These are phyloP conservation scores for Calocera cornea DNA, from an alignment of 768 basidiomycete genomes.

Conservation along the genomic window DNA sequence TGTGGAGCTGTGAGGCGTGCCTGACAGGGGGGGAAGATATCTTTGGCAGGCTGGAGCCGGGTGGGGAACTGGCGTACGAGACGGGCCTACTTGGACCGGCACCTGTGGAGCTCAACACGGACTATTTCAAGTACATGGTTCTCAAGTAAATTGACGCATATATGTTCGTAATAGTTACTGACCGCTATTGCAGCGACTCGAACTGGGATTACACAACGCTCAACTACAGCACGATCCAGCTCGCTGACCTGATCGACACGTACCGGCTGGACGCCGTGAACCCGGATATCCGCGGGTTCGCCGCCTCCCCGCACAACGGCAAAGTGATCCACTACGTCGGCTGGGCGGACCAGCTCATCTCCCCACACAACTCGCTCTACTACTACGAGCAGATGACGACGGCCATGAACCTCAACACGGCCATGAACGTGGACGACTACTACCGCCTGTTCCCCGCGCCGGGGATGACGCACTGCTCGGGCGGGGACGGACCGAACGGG, in stretches of 20 bases:
- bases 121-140: slow-evolving; percentile 19
- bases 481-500: slow-evolving; percentile 13
- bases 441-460: slow-evolving; percentile 26
- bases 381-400: slow-evolving; percentile 17
- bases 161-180: background rate
- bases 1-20: background rate
- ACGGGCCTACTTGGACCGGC: background rate
- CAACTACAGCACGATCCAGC: slow-evolving; percentile 1
- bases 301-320: slow-evolving; percentile 14
- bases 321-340: slow-evolving; percentile 22
- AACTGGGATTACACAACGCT: slow-evolving; percentile 10
- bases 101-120: slow-evolving; percentile 5
- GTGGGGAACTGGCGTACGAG: slow-evolving; percentile 8
- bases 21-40: background rate
- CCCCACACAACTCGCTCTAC: slow-evolving; percentile 19
- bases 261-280: slow-evolving; percentile 9
- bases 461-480: slow-evolving; percentile 25
- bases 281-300: background rate
- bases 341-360: slow-evolving; percentile 20
- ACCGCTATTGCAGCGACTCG: background rate
- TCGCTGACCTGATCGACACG: background rate
- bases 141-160: slow-evolving; percentile 18
- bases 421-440: slow-evolving; percentile 19
- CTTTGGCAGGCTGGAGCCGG: slow-evolving; percentile 6
- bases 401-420: slow-evolving; percentile 16